Conservation (phyloP, 2,329 filamentous ascomycete genomes). For the Grosmannia clavigera region DNA sequence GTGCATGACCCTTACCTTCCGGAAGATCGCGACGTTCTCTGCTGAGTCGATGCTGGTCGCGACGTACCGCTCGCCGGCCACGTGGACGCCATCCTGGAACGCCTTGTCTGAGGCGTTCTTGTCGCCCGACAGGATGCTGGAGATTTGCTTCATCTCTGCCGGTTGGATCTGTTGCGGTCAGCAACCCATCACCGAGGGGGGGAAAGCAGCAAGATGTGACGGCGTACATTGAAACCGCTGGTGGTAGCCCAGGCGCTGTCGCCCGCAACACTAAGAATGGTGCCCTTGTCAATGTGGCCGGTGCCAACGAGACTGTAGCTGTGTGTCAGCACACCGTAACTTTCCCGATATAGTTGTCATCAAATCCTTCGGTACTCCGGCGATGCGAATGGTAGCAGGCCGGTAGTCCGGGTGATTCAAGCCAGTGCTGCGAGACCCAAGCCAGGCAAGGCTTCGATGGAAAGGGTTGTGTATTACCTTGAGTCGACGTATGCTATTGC, state of each 20-base stretch:
- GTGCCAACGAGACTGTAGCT: constrained; percentile 60
- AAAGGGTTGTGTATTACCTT: constrained; percentile 6
- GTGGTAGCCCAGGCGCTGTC: constrained; percentile 69
- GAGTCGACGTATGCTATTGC: constrained; percentile 10
- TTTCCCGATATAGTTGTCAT: not conserved
- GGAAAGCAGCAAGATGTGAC: not conserved
- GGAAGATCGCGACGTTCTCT: constrained; percentile 26
- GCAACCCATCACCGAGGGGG: not conserved
- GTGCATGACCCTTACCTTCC: constrained; percentile 5
- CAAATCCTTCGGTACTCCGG: not conserved
- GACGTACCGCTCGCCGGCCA: constrained; percentile 69
- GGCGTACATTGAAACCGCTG: constrained; percentile 57
- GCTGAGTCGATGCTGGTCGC: constrained; percentile 53
- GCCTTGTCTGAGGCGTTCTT: constrained; percentile 47
- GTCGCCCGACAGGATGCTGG: constrained; percentile 35
- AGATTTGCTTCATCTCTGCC: constrained; percentile 46
- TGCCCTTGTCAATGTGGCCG: constrained; percentile 70
- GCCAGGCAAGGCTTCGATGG: not conserved
- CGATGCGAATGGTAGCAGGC: not conserved
- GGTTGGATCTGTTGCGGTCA: constrained; percentile 32
- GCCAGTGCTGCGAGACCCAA: not conserved
- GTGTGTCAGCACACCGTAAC: not conserved
- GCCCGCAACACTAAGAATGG: constrained; percentile 70
- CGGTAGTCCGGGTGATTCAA: not conserved
- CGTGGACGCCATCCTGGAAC: constrained; percentile 59